Conservation (phyloP, 2,329 filamentous ascomycete genomes). For the Cladosporium phlei region DNA sequence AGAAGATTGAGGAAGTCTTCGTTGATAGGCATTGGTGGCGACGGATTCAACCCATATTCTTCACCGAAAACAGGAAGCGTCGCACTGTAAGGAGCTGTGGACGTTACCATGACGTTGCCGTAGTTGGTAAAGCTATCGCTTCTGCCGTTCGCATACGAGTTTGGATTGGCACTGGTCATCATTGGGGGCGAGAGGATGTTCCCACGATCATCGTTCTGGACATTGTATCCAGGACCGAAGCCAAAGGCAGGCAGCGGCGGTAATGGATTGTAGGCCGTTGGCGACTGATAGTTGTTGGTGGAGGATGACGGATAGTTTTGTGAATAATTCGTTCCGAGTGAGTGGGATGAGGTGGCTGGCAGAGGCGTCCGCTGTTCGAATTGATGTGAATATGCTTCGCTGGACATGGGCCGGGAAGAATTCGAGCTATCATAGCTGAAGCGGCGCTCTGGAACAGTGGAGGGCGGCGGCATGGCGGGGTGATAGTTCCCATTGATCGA, state of each 20-base stretch:
- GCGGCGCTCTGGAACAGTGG: constrained; percentile 15
- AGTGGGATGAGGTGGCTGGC: constrained; percentile 20
- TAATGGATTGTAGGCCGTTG: constrained; percentile 18
- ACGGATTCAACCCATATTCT: constrained; percentile 71
- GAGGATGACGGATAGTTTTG: constrained; percentile 22
- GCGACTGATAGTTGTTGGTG: constrained; percentile 18
- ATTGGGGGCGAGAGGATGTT: constrained; percentile 24
- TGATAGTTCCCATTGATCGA: constrained; percentile 7
- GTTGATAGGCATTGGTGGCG: constrained; percentile 56
- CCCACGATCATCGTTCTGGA: constrained; percentile 14
- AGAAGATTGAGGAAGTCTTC: constrained; percentile 27
- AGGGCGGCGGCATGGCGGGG: constrained; percentile 12
- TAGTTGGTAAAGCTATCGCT: constrained; percentile 25
- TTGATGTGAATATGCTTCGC: neutral
- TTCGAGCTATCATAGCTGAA: constrained; percentile 22
- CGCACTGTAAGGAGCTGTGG: constrained; percentile 48
- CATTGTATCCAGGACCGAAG: constrained; percentile 15
- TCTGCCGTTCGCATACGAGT: constrained; percentile 18
- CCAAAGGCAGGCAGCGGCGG: constrained; percentile 27
- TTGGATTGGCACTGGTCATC: constrained; percentile 19
- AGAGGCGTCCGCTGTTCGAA: constrained; percentile 16
- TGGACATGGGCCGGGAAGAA: neutral
- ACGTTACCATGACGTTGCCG: constrained; percentile 40
- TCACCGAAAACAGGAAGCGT: constrained; percentile 83
- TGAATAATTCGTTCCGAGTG: constrained; percentile 16